Evolutionary conservation across 176 grass and related monocot species (phyloP), one percentile per base, ranked within the genome.

Genomic region (Thinopyrum elongatum): DNA sequence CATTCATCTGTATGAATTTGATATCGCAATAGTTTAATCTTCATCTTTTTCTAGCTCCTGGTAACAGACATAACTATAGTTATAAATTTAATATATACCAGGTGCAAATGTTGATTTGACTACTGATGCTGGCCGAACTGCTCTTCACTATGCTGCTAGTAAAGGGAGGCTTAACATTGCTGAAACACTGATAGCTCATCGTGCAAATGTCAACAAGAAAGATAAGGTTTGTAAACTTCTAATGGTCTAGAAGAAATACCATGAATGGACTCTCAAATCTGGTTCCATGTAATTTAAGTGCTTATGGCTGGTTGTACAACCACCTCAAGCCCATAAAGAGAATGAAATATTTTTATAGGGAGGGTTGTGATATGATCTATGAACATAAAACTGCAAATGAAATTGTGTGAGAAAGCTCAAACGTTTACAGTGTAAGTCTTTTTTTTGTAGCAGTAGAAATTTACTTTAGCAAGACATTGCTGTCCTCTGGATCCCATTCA

Each of bases 101-200:
- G 94, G 97, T 74, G 94, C 90, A 86, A 83, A 99, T 93, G 90
- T 91, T 73, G 81, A 96, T 78, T 86, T 99, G 67, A 71, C 80
- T 80, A 99, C 93, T 80, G 80, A 96, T 88, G 97, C 88, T 86
- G 97, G 94, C 36, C 88, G 97, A 77, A 96, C 97, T 86, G 86
- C 97, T 93, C 97, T 96, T 90, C 97, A 99, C 57, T 99, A 99
- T 82, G 92, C 94, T 84, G 84, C 97, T 35, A 99, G 97, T 58
- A 96, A 96, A 87, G 97, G 97, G 41, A 76, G 87, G 65, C 66
- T 90, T 70, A 83, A 87, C 79, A 89, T 94, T 80, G 97, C 94
- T 83, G 90, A 94, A 91, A 81, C 82, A 57, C 62, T 99, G 51
- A 90, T 94, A 86, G 65, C 82, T 14, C 92, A 87, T 73, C 83